Evolutionary conservation across 2,329 filamentous ascomycete species (phyloP).

Genomic region (Aspergillus terreus): DNA sequence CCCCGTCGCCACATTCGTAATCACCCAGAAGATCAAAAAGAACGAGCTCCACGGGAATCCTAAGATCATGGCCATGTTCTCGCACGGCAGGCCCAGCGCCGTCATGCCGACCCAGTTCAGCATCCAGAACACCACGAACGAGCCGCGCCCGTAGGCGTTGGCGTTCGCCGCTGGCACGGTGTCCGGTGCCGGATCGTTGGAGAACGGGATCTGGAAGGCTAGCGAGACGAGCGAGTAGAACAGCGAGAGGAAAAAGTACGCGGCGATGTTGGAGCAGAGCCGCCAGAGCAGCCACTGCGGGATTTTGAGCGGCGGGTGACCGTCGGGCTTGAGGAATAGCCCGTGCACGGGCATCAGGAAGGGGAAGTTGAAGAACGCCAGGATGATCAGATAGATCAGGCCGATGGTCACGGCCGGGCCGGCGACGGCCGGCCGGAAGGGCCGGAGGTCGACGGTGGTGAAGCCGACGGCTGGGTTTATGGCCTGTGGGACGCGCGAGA

Average conservation of each 20-base stretch:
- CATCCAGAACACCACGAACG: conserved; percentile 62
- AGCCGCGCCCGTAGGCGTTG: conserved; percentile 54
- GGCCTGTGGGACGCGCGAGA: conserved; percentile 50
- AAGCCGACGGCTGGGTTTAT: conserved; percentile 56
- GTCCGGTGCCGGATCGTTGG: conserved; percentile 44
- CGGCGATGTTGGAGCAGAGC: conserved; percentile 51
- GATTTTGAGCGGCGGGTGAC: conserved; percentile 56
- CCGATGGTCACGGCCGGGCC: conserved; percentile 60
- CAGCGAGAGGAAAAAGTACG: conserved; percentile 61
- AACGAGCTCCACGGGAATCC: conserved; percentile 59
- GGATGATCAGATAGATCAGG: conserved; percentile 64
- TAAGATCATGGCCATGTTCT: conserved; percentile 62
- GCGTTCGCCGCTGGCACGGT: conserved; percentile 47
- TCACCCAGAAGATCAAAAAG: conserved; percentile 66
- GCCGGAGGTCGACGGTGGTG: conserved; percentile 55
- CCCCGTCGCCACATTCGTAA: conserved; percentile 59
- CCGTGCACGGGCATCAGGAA: conserved; percentile 64
- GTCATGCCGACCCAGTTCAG: conserved; percentile 62
- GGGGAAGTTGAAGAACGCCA: conserved; percentile 63
- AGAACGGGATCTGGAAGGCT: conserved; percentile 62
- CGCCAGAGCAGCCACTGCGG: conserved; percentile 58
- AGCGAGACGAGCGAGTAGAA: conserved; percentile 62
- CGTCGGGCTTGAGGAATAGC: conserved; percentile 48
- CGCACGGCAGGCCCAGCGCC: conserved; percentile 59
- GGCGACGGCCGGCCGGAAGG: conserved; percentile 53